Evolutionary conservation across 805 yeast genomes (phyloP).

Genomic region (Cephaloascus albidus): DNA sequence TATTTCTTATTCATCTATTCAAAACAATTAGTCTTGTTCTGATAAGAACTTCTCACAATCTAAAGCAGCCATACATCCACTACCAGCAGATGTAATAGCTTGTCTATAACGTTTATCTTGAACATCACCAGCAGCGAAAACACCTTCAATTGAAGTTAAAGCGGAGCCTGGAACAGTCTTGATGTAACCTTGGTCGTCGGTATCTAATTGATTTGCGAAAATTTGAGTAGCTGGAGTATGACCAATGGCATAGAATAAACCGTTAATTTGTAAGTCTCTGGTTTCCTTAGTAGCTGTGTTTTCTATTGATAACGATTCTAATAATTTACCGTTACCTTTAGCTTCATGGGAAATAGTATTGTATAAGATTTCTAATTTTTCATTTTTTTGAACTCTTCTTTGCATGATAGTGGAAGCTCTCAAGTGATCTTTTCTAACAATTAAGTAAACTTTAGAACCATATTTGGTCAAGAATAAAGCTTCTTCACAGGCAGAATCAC

Average conservation of each 20-base stretch:
- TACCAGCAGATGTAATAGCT: slow-evolving; percentile 99
- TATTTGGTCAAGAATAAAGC: slow-evolving; percentile 95
- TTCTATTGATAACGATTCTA: slow-evolving; percentile 54
- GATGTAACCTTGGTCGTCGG: slow-evolving; percentile 85
- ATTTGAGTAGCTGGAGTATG: slow-evolving; percentile 91
- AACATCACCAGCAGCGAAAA: slow-evolving; percentile 98
- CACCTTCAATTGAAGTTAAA: slow-evolving; percentile 77
- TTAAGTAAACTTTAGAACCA: slow-evolving; percentile 88
- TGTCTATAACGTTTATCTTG: slow-evolving; percentile 97
- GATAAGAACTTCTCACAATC: slow-evolving; percentile 83
- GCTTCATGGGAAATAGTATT: slow-evolving; percentile 82
- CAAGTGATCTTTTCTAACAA: slow-evolving; percentile 89
- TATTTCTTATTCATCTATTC: too few relatives aligned
- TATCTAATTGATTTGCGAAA: slow-evolving; percentile 67
- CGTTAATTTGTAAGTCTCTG: slow-evolving; percentile 68
- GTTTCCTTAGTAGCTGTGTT: slow-evolving; percentile 65
- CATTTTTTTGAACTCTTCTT: slow-evolving; percentile 76
- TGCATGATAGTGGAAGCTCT: slow-evolving; percentile 98
- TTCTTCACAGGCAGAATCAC: slow-evolving; percentile 99
- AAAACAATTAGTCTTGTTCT: slow-evolving; percentile 25
- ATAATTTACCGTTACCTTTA: slow-evolving; percentile 85
- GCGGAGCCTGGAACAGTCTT: slow-evolving; percentile 86
- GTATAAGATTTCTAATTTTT: slow-evolving; percentile 85
- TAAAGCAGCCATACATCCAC: slow-evolving; percentile 99
- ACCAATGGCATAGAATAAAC: slow-evolving; percentile 96